Conservation (phyloP, 345 rosid species). For the Ceriops decandra region DNA sequence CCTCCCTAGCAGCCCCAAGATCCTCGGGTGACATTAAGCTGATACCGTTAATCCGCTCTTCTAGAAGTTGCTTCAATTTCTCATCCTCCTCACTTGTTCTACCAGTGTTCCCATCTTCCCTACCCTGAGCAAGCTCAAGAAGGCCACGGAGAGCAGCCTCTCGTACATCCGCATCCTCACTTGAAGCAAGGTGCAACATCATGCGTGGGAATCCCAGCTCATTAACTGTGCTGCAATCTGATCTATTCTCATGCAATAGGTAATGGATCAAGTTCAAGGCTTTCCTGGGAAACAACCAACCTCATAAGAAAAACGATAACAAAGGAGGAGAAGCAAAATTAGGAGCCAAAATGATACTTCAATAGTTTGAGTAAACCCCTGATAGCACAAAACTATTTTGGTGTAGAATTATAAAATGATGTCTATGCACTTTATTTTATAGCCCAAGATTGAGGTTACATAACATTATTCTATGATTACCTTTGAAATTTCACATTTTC, state of each 20-base stretch:
- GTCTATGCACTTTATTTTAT: not conserved
- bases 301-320: not conserved
- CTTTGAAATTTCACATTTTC: slow-evolving; percentile 75
- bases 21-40: slow-evolving; percentile 69
- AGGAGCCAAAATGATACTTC: not conserved
- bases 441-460: not conserved
- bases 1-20: slow-evolving; percentile 76
- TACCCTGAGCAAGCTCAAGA: slow-evolving; percentile 57
- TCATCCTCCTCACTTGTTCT: slow-evolving; percentile 46
- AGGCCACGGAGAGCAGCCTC: slow-evolving; percentile 82
- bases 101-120: slow-evolving; percentile 30
- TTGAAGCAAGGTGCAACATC: slow-evolving; percentile 78
- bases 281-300: slow-evolving; percentile 50
- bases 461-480: slow-evolving; percentile 23
- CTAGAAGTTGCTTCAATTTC: slow-evolving; percentile 64
- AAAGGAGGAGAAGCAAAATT: not conserved
- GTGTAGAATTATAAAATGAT: too few relatives aligned
- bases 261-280: slow-evolving; percentile 86
- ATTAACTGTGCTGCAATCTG: slow-evolving; percentile 53
- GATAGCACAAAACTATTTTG: too few relatives aligned
- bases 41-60: slow-evolving; percentile 58
- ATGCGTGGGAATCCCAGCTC: slow-evolving; percentile 78
- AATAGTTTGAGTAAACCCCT: not conserved
- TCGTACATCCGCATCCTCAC: slow-evolving; percentile 65
- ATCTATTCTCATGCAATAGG: slow-evolving; percentile 66